Conservation (phyloP, 176 grass and related monocot genomes). For the Carex littledalei region DNA sequence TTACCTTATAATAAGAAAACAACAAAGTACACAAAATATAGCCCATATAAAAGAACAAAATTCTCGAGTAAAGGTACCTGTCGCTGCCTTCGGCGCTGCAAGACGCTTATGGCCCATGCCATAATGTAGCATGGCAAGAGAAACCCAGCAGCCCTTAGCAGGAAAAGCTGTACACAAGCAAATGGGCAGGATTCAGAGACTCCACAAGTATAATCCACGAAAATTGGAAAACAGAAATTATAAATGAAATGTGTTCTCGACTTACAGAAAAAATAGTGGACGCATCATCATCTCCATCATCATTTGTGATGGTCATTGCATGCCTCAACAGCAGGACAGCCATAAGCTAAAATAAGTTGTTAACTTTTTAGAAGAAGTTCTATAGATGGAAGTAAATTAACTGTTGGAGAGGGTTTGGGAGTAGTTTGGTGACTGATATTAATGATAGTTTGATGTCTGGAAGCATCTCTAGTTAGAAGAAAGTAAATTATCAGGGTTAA, state of each 20-base stretch:
- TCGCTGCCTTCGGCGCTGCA: conserved; percentile 77
- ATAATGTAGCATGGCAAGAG: conserved; percentile 84
- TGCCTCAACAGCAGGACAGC: conserved; percentile 78
- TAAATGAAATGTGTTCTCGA: background rate
- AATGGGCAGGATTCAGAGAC: conserved; percentile 1
- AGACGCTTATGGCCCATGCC: conserved; percentile 81
- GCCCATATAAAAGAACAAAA: background rate
- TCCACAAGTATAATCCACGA: conserved; percentile 10
- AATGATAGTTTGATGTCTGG: no score
- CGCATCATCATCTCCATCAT: conserved; percentile 63
- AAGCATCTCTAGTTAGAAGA: conserved; percentile 3
- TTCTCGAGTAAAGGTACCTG: conserved; percentile 33
- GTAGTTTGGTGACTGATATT: no score
- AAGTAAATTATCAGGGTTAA: background rate
- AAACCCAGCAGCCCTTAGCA: conserved; percentile 87
- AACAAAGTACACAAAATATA: background rate
- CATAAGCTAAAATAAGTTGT: conserved; percentile 58
- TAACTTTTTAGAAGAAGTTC: background rate
- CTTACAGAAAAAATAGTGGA: conserved; percentile 89
- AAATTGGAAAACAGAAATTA: background rate
- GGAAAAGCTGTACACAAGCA: conserved; percentile 58
- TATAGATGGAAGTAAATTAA: background rate
- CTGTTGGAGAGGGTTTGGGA: no score
- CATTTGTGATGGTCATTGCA: conserved; percentile 66
- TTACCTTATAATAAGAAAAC: background rate